Evolutionary conservation across 345 rosid genomes (phyloP), one percentile per base, ranked within the genome.

Genomic region (Heritiera littoralis): DNA sequence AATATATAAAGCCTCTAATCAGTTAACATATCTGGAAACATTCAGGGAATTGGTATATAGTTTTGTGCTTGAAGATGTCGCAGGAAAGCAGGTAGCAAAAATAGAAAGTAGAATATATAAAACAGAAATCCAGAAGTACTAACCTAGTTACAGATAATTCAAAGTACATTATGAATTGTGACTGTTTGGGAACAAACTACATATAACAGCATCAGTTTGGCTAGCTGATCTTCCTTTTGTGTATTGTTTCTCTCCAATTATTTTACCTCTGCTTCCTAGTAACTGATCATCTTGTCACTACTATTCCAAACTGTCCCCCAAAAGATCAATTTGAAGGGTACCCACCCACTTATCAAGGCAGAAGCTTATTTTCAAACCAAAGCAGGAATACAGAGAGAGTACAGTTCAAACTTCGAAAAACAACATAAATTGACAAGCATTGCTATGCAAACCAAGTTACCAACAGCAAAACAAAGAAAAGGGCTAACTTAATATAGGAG

Each of bases 231-330:
- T 55, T 72, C 13, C 10, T 54, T 72, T 32, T 15, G 8, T 1
- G 48, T 54, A 73, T 49, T 54, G 2, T 72, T 72, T 5, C n/a
- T 72, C 40, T 41, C 61, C 63, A 17, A 20, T 70, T 12, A 52
- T 54, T 14, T 54, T 18, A 72, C 64, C 76, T 55, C 65, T 73
- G 77, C 77, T 56, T 73, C 77, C 77, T 73, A 55, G 77, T 55
- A 38, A 55, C 51, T 73, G 51, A n/a, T 73, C 18, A 54, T 54
- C 49, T 8, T 54, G 63, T 10, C 63, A 72, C 10, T 54, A 55
- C 64, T 32, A 54, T 58, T 59, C 10, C 67, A 41, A 59, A 56
- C 40, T 75, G 78, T 43, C 78, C 67, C 77, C 54, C 20, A 58
- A 74, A 51, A 59, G 54, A 28, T 12, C 54, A 20, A 59, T 59